These are phyloP conservation scores for Lobosporangium transversale DNA, from an alignment of 192 early-diverging fungal genomes.

Conservation along the genomic window DNA sequence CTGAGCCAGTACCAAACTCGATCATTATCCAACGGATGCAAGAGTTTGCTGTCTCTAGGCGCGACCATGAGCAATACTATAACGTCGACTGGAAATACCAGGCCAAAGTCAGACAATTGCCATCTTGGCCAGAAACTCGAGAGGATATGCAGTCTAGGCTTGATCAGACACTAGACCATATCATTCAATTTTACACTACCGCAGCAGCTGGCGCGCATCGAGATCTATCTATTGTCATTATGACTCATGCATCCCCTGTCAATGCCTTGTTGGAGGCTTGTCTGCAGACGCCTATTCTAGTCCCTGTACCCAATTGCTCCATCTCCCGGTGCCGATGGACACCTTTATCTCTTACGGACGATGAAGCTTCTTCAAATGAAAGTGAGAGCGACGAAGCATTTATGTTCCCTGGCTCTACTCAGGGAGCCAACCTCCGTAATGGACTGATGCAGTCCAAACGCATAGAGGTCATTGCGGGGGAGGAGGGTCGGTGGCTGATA, in stretches of 20 bases:
- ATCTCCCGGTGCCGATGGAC: constrained; percentile 50
- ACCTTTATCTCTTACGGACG: background rate
- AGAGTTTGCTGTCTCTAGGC: constrained; percentile 37
- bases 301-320: constrained; percentile 45
- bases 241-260: constrained; percentile 49
- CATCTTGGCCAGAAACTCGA: constrained; percentile 33
- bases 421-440: background rate
- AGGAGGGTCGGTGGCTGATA: constrained; percentile 35
- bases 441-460: constrained; percentile 19
- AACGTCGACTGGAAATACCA: constrained; percentile 46
- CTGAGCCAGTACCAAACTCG: constrained; percentile 32
- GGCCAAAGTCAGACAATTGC: constrained; percentile 14
- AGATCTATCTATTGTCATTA: constrained; percentile 41
- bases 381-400: background rate
- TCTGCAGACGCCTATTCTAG: constrained; percentile 32
- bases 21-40: constrained; percentile 51
- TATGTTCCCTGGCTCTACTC: background rate
- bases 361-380: background rate
- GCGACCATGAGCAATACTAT: constrained; percentile 40
- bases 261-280: constrained; percentile 46
- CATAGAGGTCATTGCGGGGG: constrained; percentile 4
- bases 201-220: background rate
- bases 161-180: constrained; percentile 15
- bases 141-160: constrained; percentile 38
- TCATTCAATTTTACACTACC: constrained; percentile 13